A percentile compares a stretch with the other conserved stretches of the same genome.
These are phyloP conservation scores for Lasiodiplodia theobromae DNA, from an alignment of 2,329 filamentous ascomycete genomes.

Conservation along the genomic window DNA sequence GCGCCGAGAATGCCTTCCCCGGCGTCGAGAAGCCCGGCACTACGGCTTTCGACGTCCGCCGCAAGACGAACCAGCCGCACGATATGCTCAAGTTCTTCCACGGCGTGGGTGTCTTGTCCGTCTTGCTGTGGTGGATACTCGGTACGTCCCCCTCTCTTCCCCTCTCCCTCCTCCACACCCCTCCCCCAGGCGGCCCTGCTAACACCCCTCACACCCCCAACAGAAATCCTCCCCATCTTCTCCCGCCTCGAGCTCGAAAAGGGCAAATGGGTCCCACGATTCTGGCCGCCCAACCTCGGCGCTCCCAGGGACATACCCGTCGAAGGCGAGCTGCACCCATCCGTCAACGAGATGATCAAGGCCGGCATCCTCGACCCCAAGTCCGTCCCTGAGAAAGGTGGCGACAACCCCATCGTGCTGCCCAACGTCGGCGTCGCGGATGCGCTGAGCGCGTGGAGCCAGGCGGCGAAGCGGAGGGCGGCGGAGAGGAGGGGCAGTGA, in stretches of 20 bases:
- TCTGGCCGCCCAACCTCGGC: slow-evolving; percentile 47
- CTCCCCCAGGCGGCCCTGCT: slow-evolving; percentile 17
- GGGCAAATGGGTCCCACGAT: slow-evolving; percentile 45
- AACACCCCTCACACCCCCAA: slow-evolving; percentile 30
- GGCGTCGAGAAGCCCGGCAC: neutral
- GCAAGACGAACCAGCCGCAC: slow-evolving; percentile 26
- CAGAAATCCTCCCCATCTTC: slow-evolving; percentile 47
- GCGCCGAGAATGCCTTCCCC: slow-evolving; percentile 12
- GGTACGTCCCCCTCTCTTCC: slow-evolving; percentile 30
- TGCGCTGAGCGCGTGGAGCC: neutral
- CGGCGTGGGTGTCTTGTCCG: slow-evolving; percentile 17
- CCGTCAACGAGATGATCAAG: slow-evolving; percentile 35
- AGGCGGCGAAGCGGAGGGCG: too few relatives aligned
- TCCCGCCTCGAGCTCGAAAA: slow-evolving; percentile 46
- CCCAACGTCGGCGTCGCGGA: neutral
- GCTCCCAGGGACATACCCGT: slow-evolving; percentile 43
- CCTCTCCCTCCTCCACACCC: neutral
- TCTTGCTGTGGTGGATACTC: slow-evolving; percentile 28
- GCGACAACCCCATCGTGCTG: slow-evolving; percentile 7
- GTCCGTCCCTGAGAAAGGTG: slow-evolving; percentile 24
- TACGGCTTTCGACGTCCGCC: slow-evolving; percentile 17
- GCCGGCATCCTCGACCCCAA: slow-evolving; percentile 26
- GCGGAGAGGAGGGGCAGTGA: neutral
- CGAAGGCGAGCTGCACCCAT: slow-evolving; percentile 41
- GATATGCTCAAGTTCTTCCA: slow-evolving; percentile 32